A percentile compares a stretch with the other conserved stretches of the same genome.
Conservation (phyloP, 345 rosid species). For the Boechera retrofracta region DNA sequence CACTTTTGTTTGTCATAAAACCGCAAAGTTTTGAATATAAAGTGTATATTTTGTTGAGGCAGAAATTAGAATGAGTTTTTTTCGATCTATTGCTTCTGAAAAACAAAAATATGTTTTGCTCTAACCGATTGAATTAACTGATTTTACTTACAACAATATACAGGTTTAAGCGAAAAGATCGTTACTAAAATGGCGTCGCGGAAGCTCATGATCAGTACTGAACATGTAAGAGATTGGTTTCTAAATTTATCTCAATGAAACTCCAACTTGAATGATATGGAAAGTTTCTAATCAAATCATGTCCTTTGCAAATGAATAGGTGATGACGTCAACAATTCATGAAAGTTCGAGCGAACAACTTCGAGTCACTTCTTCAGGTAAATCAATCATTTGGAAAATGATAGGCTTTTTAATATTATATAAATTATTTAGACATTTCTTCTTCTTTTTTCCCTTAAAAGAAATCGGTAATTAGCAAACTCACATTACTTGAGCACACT, state of each 20-base stretch:
- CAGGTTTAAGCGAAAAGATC: slow-evolving; percentile 25
- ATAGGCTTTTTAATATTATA: neutral
- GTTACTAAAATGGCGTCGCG: slow-evolving; percentile 11
- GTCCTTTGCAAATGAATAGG: slow-evolving; percentile 16
- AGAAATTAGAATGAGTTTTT: neutral
- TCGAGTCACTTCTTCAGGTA: slow-evolving; percentile 40
- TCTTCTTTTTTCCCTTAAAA: neutral
- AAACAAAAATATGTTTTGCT: neutral
- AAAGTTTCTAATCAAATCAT: slow-evolving; percentile 26
- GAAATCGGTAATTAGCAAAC: slow-evolving; percentile 2
- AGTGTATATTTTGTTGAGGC: neutral
- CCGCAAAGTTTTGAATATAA: neutral
- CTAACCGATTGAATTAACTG: neutral
- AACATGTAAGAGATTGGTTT: slow-evolving; percentile 22
- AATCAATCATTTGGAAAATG: slow-evolving; percentile 33
- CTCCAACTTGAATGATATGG: neutral
- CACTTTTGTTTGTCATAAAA: neutral
- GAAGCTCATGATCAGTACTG: slow-evolving; percentile 39
- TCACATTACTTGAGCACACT: slow-evolving; percentile 8
- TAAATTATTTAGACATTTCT: slow-evolving; percentile 13
- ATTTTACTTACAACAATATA: neutral
- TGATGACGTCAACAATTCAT: slow-evolving; percentile 32
- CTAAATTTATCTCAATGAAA: neutral
- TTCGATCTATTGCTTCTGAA: neutral
- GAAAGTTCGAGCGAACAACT: slow-evolving; percentile 39